Conservation (phyloP, 2,329 filamentous ascomycete genomes). For the Neofusicoccum umdonicola region DNA sequence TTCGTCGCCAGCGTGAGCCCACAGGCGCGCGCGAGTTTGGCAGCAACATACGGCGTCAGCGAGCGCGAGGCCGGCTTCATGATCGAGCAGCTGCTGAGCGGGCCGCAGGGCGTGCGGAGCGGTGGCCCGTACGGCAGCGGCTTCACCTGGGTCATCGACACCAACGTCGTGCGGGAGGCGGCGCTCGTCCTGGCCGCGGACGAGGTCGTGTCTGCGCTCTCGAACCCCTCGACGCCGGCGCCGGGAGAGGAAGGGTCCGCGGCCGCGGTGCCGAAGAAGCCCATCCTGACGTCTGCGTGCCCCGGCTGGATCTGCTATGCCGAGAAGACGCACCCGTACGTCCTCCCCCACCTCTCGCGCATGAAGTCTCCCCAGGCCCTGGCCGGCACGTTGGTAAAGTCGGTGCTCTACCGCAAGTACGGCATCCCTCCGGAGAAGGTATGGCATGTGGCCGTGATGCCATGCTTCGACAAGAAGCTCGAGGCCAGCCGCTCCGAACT, state of each 20-base stretch:
- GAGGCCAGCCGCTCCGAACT: constrained; percentile 93
- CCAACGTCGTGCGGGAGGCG: constrained; percentile 76
- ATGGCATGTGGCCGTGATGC: constrained; percentile 96
- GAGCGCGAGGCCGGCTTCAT: constrained; percentile 74
- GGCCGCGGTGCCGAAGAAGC: constrained; percentile 52
- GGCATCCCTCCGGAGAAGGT: constrained; percentile 74
- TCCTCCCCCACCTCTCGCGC: constrained; percentile 84
- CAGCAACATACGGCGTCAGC: constrained; percentile 74
- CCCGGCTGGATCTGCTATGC: constrained; percentile 99
- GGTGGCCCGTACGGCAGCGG: constrained; percentile 71
- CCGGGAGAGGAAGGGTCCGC: constrained; percentile 33
- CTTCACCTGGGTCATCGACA: constrained; percentile 90
- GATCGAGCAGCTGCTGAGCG: constrained; percentile 76
- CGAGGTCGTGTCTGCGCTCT: constrained; percentile 42
- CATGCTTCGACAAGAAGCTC: constrained; percentile 98
- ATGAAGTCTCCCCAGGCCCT: constrained; percentile 94
- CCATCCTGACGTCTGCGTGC: constrained; percentile 83
- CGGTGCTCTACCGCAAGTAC: constrained; percentile 69
- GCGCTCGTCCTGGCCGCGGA: constrained; percentile 65
- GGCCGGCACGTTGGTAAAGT: constrained; percentile 86
- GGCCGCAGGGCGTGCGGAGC: constrained; percentile 64
- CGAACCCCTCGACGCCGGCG: constrained; percentile 23
- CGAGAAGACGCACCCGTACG: constrained; percentile 94
- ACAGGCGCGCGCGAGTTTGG: constrained; percentile 84
- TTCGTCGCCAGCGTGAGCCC: constrained; percentile 93